Conservation (phyloP, 352 stramenopile species). For the Pythium scleroteichum region DNA sequence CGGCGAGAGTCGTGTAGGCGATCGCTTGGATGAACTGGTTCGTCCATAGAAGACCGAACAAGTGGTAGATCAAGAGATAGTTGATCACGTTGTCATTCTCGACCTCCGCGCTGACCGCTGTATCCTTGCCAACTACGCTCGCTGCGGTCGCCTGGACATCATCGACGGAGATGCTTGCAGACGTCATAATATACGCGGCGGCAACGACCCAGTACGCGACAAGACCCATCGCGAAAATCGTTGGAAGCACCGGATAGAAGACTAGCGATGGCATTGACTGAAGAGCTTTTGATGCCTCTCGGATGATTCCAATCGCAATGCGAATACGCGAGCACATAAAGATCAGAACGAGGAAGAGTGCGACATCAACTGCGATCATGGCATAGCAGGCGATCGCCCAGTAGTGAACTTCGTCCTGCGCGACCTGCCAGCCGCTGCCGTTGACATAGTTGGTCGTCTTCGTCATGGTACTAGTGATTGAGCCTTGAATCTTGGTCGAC, state of each 20-base stretch:
- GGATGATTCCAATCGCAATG: constrained; percentile 87
- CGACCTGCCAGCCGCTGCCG: constrained; percentile 42
- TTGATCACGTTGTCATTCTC: constrained; percentile 67
- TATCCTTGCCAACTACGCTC: constrained; percentile 24
- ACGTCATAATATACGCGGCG: constrained; percentile 77
- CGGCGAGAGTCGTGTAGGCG: constrained; percentile 73
- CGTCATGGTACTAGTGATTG: constrained; percentile 32
- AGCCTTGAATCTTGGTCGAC: constrained; percentile 15
- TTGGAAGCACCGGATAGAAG: constrained; percentile 74
- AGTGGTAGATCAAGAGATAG: constrained; percentile 83
- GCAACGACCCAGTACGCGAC: constrained; percentile 80
- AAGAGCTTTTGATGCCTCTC: constrained; percentile 80
- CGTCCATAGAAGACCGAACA: constrained; percentile 86
- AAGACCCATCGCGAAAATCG: constrained; percentile 60
- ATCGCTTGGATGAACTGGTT: constrained; percentile 84
- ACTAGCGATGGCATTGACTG: constrained; percentile 77
- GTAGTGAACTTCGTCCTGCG: constrained; percentile 58
- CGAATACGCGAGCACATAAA: constrained; percentile 84
- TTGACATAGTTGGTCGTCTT: constrained; percentile 63
- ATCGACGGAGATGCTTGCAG: constrained; percentile 49
- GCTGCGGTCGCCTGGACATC: constrained; percentile 39
- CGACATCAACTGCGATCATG: constrained; percentile 60
- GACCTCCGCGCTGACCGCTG: constrained; percentile 38
- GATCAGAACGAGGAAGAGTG: constrained; percentile 68
- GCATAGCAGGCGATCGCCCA: constrained; percentile 80